These are phyloP conservation scores for Rhododendron mucronatum DNA, from an alignment of 148 eudicot species.

Conservation along the genomic window DNA sequence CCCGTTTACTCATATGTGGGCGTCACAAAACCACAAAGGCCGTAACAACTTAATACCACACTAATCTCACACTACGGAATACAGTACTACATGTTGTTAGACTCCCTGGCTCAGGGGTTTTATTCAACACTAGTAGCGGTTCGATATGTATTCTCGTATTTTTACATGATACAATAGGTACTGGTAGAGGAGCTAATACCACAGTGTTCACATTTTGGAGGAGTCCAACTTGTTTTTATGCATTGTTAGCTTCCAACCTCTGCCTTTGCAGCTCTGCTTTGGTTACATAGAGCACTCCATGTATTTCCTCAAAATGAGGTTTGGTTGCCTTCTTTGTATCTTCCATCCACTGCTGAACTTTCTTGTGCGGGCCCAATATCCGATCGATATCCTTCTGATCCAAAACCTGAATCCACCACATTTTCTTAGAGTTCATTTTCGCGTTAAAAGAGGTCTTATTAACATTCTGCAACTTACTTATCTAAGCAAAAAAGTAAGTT, in stretches of 20 bases:
- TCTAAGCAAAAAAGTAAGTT: not conserved
- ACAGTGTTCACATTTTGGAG: too few species aligned
- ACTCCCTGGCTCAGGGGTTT: not conserved
- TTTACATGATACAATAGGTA: not conserved
- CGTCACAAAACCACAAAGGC: too few species aligned
- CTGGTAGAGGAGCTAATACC: not conserved
- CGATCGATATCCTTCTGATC: constrained; percentile 43
- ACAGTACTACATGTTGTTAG: not conserved
- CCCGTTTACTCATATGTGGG: too few species aligned
- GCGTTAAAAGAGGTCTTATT: not conserved
- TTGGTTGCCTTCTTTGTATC: constrained; percentile 51
- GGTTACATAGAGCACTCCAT: constrained; percentile 33
- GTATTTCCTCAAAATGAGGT: constrained; percentile 75
- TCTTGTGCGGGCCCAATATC: constrained; percentile 60
- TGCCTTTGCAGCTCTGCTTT: constrained; percentile 39
- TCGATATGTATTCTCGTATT: not conserved
- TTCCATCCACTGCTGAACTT: constrained; percentile 63
- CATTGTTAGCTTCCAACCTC: not conserved
- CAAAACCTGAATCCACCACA: constrained; percentile 35
- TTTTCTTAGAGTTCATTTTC: not conserved
- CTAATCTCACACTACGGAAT: too few species aligned
- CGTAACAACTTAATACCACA: too few species aligned
- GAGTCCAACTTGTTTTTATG: not conserved
- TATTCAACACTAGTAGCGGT: not conserved
- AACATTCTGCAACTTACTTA: not conserved